phyloP scores from a whole-genome alignment of 331 rosid genomes.

The Arachis monticola region DNA sequence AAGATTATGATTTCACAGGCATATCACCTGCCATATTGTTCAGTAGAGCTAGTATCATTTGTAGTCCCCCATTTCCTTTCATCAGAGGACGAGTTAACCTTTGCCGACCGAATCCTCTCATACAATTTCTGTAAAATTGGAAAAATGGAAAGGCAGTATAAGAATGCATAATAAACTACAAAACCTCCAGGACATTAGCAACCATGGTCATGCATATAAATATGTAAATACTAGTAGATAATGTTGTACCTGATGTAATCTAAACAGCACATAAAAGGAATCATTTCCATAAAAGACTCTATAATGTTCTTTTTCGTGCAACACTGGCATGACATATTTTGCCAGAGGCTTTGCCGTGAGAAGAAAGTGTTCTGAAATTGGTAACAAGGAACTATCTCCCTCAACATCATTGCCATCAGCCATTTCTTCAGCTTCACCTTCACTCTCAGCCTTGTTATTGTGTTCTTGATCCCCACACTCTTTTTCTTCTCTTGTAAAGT shows the following conservation, averaged over 20 bases:
- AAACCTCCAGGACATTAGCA: slow-evolving; percentile 35
- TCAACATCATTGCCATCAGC: slow-evolving; percentile 95
- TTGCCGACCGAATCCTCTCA: slow-evolving; percentile 93
- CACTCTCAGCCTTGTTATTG: slow-evolving; percentile 92
- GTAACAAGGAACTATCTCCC: slow-evolving; percentile 79
- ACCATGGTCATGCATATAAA: slow-evolving; percentile 23
- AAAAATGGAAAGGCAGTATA: slow-evolving; percentile 25
- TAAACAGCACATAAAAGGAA: slow-evolving; percentile 86
- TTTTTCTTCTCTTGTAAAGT: slow-evolving; percentile 89
- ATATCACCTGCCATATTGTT: slow-evolving; percentile 80
- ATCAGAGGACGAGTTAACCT: slow-evolving; percentile 84
- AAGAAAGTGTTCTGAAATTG: slow-evolving; percentile 81
- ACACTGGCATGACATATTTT: slow-evolving; percentile 64
- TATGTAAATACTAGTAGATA: neutral
- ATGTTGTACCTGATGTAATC: slow-evolving; percentile 86
- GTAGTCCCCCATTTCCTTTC: slow-evolving; percentile 92
- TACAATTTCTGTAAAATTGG: slow-evolving; percentile 73
- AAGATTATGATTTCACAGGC: slow-evolving; percentile 27
- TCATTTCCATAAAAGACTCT: slow-evolving; percentile 91
- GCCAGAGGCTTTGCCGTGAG: slow-evolving; percentile 89
- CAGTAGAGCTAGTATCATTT: slow-evolving; percentile 67
- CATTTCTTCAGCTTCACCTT: slow-evolving; percentile 97
- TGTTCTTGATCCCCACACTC: slow-evolving; percentile 61
- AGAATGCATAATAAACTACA: slow-evolving; percentile 39
- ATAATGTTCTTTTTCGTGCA: slow-evolving; percentile 65